Base-by-base conservation (phyloP, 768 basidiomycete species). In the Tylopilus balloui region DNA sequence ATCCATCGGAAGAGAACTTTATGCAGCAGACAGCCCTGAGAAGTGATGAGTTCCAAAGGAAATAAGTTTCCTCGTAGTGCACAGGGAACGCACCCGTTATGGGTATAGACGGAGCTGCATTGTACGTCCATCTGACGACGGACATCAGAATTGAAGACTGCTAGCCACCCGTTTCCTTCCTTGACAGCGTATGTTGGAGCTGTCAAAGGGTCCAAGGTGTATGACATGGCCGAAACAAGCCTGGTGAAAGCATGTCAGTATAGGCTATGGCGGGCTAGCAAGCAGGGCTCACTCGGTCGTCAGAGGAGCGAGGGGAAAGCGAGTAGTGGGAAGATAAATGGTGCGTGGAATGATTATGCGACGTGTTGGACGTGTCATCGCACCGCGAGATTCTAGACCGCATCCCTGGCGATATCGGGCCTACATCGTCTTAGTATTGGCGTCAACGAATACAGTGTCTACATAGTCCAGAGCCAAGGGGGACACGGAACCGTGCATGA, bases 61-160 rank as follows among this genome's bases (percentile, higher is more conserved):
- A 44, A 53, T 27, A 4, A 4, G 40, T 50, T 36, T 37, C n/a
- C 47, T 31, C 21, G 25, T n/a, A 20, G 48, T 39, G 24, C 7
- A 67, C 65, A 53, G 27, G 7, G 31, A 12, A 70, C 78, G 32
- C 60, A 92, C 90, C 86, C 88, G 59, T 88, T 86, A 61, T 94
- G 92, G 66, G 80, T 78, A 38, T 92, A 72, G 28, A 82, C 86
- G 63, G 91, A 87, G 38, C 85, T 77, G 45, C 78, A 60, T n/a
- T 67, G 66, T 27, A 80, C 75, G 52, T 81, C 78, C 57, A 80
- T 69, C 58, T 73, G 70, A 57, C 77, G 74, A 11, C 53, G 64
- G 15, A 70, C 71, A 44, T 73, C 71, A 42, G 75, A 71, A 59
- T 77, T 79, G 69, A 78, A 79, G 34, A 78, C 70, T 15, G 73